A percentile compares a stretch with the other conserved stretches of the same genome.
These are phyloP conservation scores for Fusarium sp. DNA, from an alignment of 2,329 filamentous ascomycete genomes.

Conservation along the genomic window DNA sequence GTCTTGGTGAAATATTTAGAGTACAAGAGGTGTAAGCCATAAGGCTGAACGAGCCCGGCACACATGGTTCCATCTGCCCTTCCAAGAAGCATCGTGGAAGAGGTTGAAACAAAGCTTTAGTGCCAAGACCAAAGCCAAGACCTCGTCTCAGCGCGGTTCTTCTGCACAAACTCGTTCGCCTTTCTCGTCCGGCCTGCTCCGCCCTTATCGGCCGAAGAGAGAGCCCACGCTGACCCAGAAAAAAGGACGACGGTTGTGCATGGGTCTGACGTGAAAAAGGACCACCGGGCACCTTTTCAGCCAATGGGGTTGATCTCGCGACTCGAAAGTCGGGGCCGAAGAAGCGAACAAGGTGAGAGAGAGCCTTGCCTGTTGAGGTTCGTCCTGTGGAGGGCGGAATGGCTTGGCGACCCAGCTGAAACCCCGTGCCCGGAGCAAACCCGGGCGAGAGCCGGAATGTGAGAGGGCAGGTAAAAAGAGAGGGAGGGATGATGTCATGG, in stretches of 20 bases:
- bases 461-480: background rate
- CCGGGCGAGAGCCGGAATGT: conserved; percentile 34
- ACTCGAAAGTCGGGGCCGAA: conserved; percentile 19
- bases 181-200: conserved; percentile 15
- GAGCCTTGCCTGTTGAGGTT: background rate
- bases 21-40: background rate
- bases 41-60: background rate
- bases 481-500: conserved; percentile 25
- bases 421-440: conserved; percentile 26
- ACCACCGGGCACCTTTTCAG: conserved; percentile 27
- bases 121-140: conserved; percentile 43
- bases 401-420: conserved; percentile 1
- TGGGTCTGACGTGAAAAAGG: background rate
- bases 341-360: conserved; percentile 18
- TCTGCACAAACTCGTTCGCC: conserved; percentile 3
- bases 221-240: conserved; percentile 1
- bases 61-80: background rate
- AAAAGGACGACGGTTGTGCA: conserved; percentile 2
- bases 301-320: conserved; percentile 14
- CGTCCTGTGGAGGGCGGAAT: conserved; percentile 1
- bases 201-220: conserved; percentile 34
- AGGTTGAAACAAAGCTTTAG: conserved; percentile 41
- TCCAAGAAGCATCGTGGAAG: conserved; percentile 24
- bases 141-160: conserved; percentile 12
- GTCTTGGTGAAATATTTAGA: background rate